A percentile compares a stretch with the other conserved stretches of the same genome.
Conservation (phyloP, 805 yeast species). For the Candida caryicola region DNA sequence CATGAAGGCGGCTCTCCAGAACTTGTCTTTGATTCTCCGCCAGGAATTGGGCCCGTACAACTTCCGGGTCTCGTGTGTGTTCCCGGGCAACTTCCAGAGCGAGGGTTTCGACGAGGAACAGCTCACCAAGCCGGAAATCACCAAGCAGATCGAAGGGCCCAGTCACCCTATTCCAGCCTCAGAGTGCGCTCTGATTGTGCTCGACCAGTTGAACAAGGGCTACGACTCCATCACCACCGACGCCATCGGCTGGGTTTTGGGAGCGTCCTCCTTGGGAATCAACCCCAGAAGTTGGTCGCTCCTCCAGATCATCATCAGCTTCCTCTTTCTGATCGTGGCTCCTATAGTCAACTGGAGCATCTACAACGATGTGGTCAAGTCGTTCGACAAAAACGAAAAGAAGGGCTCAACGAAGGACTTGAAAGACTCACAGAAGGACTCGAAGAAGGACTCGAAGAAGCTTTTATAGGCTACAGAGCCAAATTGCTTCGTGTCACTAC, state of each 20-base stretch:
- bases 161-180: slow-evolving; percentile 67
- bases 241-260: slow-evolving; percentile 76
- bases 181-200: slow-evolving; percentile 59
- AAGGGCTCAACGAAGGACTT: slow-evolving; percentile 5
- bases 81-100: slow-evolving; percentile 86
- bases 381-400: slow-evolving; percentile 36
- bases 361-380: slow-evolving; percentile 49
- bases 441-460: neutral
- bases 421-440: too few species aligned
- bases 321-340: slow-evolving; percentile 42
- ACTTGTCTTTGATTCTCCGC: slow-evolving; percentile 72
- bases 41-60: slow-evolving; percentile 75
- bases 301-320: slow-evolving; percentile 38
- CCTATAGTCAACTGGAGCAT: slow-evolving; percentile 55
- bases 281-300: slow-evolving; percentile 62
- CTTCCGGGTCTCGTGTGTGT: slow-evolving; percentile 67
- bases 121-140: slow-evolving; percentile 79
- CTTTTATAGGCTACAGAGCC: too few species aligned
- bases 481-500: neutral
- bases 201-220: slow-evolving; percentile 58
- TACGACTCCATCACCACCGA: slow-evolving; percentile 79
- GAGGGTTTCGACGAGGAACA: slow-evolving; percentile 87
- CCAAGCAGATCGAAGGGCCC: slow-evolving; percentile 81
- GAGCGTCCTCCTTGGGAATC: slow-evolving; percentile 63
- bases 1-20: slow-evolving; percentile 73